Evolutionary conservation across 2,329 filamentous ascomycete genomes (phyloP).

Genomic region (Macrophomina pseudophaseolina): DNA sequence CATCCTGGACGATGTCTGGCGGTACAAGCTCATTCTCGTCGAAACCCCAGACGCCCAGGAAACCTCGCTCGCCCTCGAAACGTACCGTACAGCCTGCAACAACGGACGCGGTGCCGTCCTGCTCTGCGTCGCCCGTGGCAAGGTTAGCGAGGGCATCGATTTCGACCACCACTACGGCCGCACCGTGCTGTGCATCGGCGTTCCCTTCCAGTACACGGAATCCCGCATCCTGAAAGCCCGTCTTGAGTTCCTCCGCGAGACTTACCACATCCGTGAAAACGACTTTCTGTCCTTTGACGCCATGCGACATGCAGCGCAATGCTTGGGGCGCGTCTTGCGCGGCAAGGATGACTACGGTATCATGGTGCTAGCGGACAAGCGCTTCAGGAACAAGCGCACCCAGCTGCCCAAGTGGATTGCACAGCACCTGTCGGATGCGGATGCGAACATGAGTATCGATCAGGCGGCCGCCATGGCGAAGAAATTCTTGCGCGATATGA

Average conservation of each 20-base stretch:
- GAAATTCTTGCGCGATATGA: slow-evolving; percentile 89
- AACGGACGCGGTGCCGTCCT: slow-evolving; percentile 94
- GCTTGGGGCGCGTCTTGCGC: slow-evolving; percentile 88
- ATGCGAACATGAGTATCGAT: slow-evolving; percentile 90
- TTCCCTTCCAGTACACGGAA: slow-evolving; percentile 98
- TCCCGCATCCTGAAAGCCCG: slow-evolving; percentile 95
- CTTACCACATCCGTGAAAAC: slow-evolving; percentile 94
- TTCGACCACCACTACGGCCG: slow-evolving; percentile 98
- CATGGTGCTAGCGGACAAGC: slow-evolving; percentile 94
- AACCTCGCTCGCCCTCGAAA: slow-evolving; percentile 92
- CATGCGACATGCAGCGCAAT: slow-evolving; percentile 98
- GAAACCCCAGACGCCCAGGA: slow-evolving; percentile 98
- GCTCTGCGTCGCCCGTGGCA: slow-evolving; percentile 93
- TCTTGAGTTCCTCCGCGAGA: slow-evolving; percentile 94
- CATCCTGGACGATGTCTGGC: slow-evolving; percentile 97
- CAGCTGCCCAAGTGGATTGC: slow-evolving; percentile 98
- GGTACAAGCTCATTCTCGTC: slow-evolving; percentile 96
- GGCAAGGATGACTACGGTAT: slow-evolving; percentile 99
- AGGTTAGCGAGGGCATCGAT: slow-evolving; percentile 97
- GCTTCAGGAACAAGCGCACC: slow-evolving; percentile 87
- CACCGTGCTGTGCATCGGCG: slow-evolving; percentile 93
- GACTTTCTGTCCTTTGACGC: slow-evolving; percentile 98
- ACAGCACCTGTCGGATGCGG: slow-evolving; percentile 81
- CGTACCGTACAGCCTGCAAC: slow-evolving; percentile 95
- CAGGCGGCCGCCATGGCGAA: slow-evolving; percentile 91